Conservation (phyloP, 441 rosid genomes). For the Cnidoscolus chayamansa region DNA sequence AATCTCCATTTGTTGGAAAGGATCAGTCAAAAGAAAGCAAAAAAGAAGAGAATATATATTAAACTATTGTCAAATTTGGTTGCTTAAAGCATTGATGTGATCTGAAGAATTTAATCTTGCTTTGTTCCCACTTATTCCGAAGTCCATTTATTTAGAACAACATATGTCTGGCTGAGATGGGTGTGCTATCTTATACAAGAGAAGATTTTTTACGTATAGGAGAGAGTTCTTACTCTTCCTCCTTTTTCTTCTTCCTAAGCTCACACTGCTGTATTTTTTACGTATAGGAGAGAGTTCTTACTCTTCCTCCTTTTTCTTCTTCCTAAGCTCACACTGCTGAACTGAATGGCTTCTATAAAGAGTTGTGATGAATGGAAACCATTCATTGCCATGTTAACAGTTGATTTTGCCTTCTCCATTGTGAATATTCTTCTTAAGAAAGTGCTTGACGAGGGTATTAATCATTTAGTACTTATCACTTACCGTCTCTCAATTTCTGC, state of each 20-base stretch:
- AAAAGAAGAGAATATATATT: constrained; percentile 40
- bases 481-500: constrained; percentile 51
- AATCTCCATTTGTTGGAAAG: constrained; percentile 34
- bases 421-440: constrained; percentile 59
- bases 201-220: not conserved
- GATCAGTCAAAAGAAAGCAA: constrained; percentile 36
- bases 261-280: not conserved
- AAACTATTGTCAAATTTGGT: constrained; percentile 38
- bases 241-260: too few species aligned
- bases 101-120: constrained; percentile 49
- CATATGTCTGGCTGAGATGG: not conserved
- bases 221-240: not conserved
- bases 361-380: constrained; percentile 41
- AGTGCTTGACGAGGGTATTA: constrained; percentile 48
- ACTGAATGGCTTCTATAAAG: constrained; percentile 33
- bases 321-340: not conserved
- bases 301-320: not conserved
- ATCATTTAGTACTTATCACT: constrained; percentile 53
- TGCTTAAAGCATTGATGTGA: constrained; percentile 46
- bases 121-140: constrained; percentile 40
- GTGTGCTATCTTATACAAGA: not conserved
- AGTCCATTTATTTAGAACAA: constrained; percentile 27
- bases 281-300: not conserved
- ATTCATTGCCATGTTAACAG: constrained; percentile 41
- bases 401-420: constrained; percentile 48